Evolutionary conservation across 2,329 filamentous ascomycete species (phyloP).

Genomic region (Hypoxylon sp.): DNA sequence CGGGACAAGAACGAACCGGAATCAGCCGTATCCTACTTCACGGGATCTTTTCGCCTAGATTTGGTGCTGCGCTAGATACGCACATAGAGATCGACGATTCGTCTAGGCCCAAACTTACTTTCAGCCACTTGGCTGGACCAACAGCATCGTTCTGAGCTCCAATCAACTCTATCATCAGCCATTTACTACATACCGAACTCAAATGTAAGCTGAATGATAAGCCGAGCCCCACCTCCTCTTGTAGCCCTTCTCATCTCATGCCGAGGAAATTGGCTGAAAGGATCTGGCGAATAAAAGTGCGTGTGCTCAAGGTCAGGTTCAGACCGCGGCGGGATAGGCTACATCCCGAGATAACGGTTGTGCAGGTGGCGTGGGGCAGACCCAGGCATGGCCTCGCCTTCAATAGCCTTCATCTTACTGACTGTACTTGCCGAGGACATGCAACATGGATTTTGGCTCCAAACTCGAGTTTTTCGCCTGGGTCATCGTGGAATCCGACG

Average conservation of each 20-base stretch:
- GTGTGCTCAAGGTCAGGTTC: constrained; percentile 1
- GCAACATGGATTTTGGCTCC: constrained; percentile 6
- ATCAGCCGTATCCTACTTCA: constrained; percentile 8
- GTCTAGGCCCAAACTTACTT: background rate
- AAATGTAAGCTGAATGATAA: background rate
- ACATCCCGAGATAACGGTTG: constrained; percentile 31
- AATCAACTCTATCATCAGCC: constrained; percentile 4
- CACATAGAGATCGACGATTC: constrained; percentile 11
- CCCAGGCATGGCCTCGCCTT: constrained; percentile 4
- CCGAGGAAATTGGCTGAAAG: constrained; percentile 29
- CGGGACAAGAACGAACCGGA: constrained; percentile 14
- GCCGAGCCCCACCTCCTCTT: background rate
- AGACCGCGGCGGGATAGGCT: constrained; percentile 12
- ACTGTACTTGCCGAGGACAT: background rate
- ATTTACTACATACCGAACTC: constrained; percentile 3
- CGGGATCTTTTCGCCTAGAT: constrained; percentile 5
- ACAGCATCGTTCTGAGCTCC: background rate
- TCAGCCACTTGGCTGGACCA: constrained; percentile 1
- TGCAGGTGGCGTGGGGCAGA: constrained; percentile 18
- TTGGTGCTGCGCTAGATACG: constrained; percentile 9
- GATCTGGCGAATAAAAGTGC: constrained; percentile 23
- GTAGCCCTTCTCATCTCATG: background rate
- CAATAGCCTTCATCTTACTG: background rate
- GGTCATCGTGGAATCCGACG: constrained; percentile 19
- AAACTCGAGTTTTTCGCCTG: background rate